phyloP scores from a whole-genome alignment of 768 basidiomycete species.

The Hydnomerulius pinastri region DNA sequence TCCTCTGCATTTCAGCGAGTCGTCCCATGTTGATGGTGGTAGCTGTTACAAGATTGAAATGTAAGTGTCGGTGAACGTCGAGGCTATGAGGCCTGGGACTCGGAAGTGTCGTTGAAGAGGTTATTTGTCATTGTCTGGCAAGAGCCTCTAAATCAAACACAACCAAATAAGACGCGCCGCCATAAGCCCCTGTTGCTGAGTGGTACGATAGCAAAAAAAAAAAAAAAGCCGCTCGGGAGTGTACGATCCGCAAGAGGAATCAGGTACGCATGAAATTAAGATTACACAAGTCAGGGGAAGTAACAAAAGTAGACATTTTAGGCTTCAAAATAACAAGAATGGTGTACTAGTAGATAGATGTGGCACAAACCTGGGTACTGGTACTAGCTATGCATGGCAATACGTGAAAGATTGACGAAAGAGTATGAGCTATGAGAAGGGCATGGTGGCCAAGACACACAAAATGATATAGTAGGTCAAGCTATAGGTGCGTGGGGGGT shows the following conservation, averaged over 20 bases:
- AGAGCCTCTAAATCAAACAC: constrained; percentile 26
- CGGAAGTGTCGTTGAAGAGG: constrained; percentile 9
- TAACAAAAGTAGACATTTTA: background rate
- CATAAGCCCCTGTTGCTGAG: too few species aligned
- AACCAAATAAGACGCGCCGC: constrained; percentile 21
- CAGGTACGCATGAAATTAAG: too few species aligned
- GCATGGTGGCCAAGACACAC: constrained; percentile 22
- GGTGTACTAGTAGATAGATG: constrained; percentile 14
- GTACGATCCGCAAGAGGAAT: too few species aligned
- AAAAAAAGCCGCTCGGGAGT: too few species aligned
- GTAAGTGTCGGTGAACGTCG: background rate
- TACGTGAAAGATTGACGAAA: constrained; percentile 24
- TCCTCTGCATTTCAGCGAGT: constrained; percentile 96
- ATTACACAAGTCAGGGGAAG: background rate
- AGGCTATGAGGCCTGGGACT: background rate
- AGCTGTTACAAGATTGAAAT: constrained; percentile 3
- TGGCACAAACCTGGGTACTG: constrained; percentile 14
- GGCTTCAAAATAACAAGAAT: constrained; percentile 13
- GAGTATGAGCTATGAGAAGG: constrained; percentile 14
- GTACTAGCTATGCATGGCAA: constrained; percentile 20
- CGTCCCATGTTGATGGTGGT: constrained; percentile 70
- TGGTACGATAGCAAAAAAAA: too few species aligned
- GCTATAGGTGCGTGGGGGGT: too few species aligned
- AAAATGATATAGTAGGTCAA: constrained; percentile 15
- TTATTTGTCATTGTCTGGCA: constrained; percentile 33